A percentile compares a stretch with the other conserved stretches of the same genome.
These are phyloP conservation scores for Coccomyxa sp. DNA, from an alignment of 139 green algal species.

Conservation along the genomic window DNA sequence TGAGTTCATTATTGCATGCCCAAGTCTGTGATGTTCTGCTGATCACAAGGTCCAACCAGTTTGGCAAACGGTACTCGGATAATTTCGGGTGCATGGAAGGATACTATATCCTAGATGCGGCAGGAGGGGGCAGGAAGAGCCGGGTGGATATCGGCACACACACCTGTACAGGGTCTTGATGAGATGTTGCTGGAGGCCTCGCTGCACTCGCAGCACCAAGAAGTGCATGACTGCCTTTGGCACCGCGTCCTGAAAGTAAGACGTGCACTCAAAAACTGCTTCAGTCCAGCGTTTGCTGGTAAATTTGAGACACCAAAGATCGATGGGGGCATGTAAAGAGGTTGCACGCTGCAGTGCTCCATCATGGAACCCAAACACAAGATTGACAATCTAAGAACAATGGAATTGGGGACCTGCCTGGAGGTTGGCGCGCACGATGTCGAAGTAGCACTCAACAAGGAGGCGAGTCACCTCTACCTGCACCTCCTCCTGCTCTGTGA, in stretches of 20 bases:
- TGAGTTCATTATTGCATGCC: neutral
- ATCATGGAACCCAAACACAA: too few species aligned
- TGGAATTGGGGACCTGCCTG: neutral
- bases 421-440: constrained; percentile 83
- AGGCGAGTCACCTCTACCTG: constrained; percentile 86
- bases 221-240: constrained; percentile 96
- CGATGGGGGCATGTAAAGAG: neutral
- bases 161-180: constrained; percentile 77
- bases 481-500: constrained; percentile 56
- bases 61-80: neutral
- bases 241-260: constrained; percentile 62
- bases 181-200: constrained; percentile 82
- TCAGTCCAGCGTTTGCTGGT: neutral
- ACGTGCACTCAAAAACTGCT: neutral
- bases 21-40: neutral
- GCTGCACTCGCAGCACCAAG: constrained; percentile 73
- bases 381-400: too few species aligned
- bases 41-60: neutral
- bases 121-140: too few species aligned
- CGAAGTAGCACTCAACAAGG: constrained; percentile 87
- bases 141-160: neutral
- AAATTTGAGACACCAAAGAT: neutral
- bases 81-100: too few species aligned
- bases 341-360: neutral
- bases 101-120: too few species aligned